These are phyloP conservation scores for Talaromyces stipitatus DNA, from an alignment of 495 filamentous ascomycete species.

Conservation along the genomic window DNA sequence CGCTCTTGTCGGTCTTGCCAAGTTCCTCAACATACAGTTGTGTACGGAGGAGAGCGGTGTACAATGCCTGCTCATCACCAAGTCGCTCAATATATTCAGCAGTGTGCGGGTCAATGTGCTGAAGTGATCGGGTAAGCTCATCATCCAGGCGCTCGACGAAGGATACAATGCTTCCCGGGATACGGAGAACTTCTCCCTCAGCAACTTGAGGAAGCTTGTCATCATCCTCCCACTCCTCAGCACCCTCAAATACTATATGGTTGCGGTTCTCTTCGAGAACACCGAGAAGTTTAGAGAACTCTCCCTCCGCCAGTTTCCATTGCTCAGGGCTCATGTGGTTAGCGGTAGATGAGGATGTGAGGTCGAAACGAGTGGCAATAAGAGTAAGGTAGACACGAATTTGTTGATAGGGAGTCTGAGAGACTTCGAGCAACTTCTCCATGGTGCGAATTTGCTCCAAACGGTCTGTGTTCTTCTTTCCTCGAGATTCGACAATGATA, in stretches of 20 bases:
- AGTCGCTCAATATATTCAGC: constrained; percentile 96
- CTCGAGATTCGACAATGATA: constrained; percentile 86
- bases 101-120: constrained; percentile 96
- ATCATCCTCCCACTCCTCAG: constrained; percentile 98
- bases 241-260: constrained; percentile 78
- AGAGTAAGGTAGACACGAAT: constrained; percentile 89
- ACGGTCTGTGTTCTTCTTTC: constrained; percentile 97
- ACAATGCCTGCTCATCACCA: constrained; percentile 84
- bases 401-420: constrained; percentile 83
- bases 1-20: constrained; percentile 59
- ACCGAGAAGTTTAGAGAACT: constrained; percentile 67
- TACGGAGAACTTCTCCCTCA: constrained; percentile 67
- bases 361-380: constrained; percentile 90
- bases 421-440: constrained; percentile 90
- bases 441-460: constrained; percentile 91
- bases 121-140: constrained; percentile 90
- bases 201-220: constrained; percentile 75
- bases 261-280: constrained; percentile 71
- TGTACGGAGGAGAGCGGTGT: constrained; percentile 80
- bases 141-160: constrained; percentile 95
- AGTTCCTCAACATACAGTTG: constrained; percentile 83
- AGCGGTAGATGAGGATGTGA: constrained; percentile 67
- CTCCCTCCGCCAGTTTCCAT: constrained; percentile 90
- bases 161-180: constrained; percentile 90
- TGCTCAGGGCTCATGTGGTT: constrained; percentile 91